These are phyloP conservation scores for Thermothielavioides terrestris DNA, from an alignment of 495 filamentous ascomycete genomes.

Conservation along the genomic window DNA sequence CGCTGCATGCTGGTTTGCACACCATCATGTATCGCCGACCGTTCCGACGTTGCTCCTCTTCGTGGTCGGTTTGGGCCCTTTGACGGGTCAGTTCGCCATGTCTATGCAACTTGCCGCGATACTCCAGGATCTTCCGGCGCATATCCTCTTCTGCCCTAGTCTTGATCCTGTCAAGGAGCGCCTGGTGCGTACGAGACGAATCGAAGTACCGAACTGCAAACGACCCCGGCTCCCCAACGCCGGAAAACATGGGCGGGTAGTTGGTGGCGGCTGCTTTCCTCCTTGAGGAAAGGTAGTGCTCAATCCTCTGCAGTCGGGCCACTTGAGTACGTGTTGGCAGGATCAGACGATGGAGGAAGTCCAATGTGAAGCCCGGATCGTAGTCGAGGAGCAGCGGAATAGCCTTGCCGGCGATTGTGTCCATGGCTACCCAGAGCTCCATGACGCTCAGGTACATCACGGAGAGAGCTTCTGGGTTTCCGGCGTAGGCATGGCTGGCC, in stretches of 20 bases:
- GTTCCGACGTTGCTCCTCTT: neutral
- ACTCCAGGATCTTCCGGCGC: conserved; percentile 39
- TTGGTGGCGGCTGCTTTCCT: conserved; percentile 1
- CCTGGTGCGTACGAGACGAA: conserved; percentile 36
- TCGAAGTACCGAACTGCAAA: conserved; percentile 52
- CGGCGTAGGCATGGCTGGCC: conserved; percentile 26
- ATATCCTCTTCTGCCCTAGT: conserved; percentile 21
- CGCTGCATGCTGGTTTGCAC: conserved; percentile 33
- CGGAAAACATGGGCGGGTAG: conserved; percentile 29
- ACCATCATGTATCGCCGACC: neutral
- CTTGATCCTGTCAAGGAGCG: conserved; percentile 33
- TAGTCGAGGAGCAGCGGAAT: conserved; percentile 44
- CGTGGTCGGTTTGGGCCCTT: neutral
- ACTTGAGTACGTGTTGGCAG: conserved; percentile 44
- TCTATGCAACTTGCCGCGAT: conserved; percentile 11
- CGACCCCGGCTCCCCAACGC: conserved; percentile 18
- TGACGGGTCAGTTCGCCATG: neutral
- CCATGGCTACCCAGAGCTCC: conserved; percentile 56
- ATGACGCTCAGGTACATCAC: conserved; percentile 51
- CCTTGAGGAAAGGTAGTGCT: conserved; percentile 41
- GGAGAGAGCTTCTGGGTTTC: conserved; percentile 46
- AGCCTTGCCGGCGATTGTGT: conserved; percentile 38
- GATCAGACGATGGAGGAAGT: conserved; percentile 41
- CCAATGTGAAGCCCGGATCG: conserved; percentile 36
- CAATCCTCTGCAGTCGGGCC: conserved; percentile 38